Conservation (phyloP, 2,329 filamentous ascomycete species). For the Alternaria postmessia region DNA sequence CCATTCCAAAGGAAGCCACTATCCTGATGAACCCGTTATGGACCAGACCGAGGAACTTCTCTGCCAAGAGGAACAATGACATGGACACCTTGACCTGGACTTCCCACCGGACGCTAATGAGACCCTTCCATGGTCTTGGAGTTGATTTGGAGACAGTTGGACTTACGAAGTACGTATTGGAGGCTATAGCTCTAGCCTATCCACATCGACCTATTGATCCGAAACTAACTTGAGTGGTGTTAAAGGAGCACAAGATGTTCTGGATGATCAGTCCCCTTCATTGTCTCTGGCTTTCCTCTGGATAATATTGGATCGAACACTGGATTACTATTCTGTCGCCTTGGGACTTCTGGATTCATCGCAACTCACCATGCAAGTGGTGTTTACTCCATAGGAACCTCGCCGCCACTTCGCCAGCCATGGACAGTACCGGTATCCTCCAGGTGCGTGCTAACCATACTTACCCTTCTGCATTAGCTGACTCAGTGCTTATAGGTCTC, state of each 20-base stretch:
- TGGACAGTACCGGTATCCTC: conserved; percentile 8
- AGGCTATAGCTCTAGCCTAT: conserved; percentile 37
- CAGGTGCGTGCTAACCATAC: conserved; percentile 27
- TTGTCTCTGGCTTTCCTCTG: conserved; percentile 14
- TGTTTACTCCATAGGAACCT: background rate
- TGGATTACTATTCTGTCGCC: background rate
- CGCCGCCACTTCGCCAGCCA: background rate
- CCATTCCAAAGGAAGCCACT: background rate
- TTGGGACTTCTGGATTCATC: background rate
- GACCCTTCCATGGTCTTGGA: conserved; percentile 13
- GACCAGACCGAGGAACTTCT: conserved; percentile 5
- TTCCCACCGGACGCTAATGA: conserved; percentile 5
- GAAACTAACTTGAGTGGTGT: conserved; percentile 45
- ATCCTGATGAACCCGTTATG: background rate
- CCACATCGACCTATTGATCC: conserved; percentile 36
- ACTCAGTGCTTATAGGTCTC: conserved; percentile 19
- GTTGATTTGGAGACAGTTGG: conserved; percentile 29
- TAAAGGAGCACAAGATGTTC: conserved; percentile 30
- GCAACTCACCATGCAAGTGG: background rate
- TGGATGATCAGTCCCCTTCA: conserved; percentile 25
- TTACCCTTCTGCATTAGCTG: conserved; percentile 15
- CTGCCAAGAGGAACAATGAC: background rate
- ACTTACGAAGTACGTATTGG: conserved; percentile 47
- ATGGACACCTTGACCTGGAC: background rate
- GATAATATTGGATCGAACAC: conserved; percentile 10